These are phyloP conservation scores for Bipolaris gigantea DNA, from an alignment of 2,329 filamentous ascomycete species.

Conservation along the genomic window DNA sequence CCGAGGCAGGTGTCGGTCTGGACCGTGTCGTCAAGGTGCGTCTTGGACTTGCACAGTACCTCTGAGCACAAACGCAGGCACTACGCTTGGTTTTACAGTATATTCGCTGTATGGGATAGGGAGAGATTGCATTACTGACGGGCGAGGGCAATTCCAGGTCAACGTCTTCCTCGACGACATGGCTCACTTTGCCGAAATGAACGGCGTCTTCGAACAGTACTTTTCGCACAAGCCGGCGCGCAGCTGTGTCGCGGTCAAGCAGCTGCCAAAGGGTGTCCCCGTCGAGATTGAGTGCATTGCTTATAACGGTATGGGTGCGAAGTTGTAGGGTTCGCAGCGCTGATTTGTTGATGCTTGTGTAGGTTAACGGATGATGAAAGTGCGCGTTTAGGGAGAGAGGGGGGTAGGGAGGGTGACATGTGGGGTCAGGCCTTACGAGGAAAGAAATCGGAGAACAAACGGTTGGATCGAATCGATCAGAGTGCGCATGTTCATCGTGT, in stretches of 20 bases:
- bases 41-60: neutral
- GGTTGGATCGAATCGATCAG: neutral
- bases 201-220: conserved; percentile 80
- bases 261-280: conserved; percentile 80
- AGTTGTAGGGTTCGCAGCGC: conserved; percentile 17
- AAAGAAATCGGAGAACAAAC: neutral
- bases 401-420: no score
- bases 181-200: conserved; percentile 85
- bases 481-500: neutral
- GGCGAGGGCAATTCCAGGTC: conserved; percentile 31
- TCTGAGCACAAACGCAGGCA: neutral
- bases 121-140: neutral
- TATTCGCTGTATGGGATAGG: no score
- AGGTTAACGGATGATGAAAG: conserved; percentile 13
- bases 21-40: conserved; percentile 80
- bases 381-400: neutral
- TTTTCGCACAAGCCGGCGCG: conserved; percentile 82
- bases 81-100: neutral
- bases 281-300: conserved; percentile 92
- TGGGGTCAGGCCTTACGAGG: neutral
- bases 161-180: conserved; percentile 88
- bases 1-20: conserved; percentile 76
- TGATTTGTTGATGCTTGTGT: conserved; percentile 13
- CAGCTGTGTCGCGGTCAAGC: conserved; percentile 87
- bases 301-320: conserved; percentile 44